phyloP scores from a whole-genome alignment of 1,284 basidiomycete species.

The Ganoderma leucocontextum region DNA sequence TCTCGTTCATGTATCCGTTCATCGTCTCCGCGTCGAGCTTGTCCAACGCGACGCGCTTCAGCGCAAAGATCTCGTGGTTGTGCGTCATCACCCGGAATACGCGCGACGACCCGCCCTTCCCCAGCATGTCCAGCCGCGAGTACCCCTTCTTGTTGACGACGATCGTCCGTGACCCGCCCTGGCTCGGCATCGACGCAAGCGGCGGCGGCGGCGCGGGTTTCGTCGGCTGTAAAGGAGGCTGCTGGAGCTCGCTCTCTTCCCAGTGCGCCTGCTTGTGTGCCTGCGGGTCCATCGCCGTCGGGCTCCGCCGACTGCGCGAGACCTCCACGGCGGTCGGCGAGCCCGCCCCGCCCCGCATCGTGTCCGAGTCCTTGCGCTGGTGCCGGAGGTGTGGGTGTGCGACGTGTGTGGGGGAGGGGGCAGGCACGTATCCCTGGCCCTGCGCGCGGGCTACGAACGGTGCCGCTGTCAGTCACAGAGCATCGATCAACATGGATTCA shows the following conservation, averaged over 20 bases:
- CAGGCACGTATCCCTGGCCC: conserved; percentile 31
- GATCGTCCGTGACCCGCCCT: conserved; percentile 3
- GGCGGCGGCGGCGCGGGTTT: conserved; percentile 1
- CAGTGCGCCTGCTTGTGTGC: conserved; percentile 35
- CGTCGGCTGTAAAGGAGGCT: conserved; percentile 17
- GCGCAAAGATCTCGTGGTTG: conserved; percentile 82
- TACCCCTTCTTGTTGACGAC: conserved; percentile 81
- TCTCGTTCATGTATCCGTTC: conserved; percentile 94
- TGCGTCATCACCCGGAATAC: conserved; percentile 89
- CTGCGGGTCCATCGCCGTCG: conserved; percentile 67
- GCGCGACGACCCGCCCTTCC: conserved; percentile 92
- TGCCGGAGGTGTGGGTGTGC: conserved; percentile 49
- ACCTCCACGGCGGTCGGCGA: conserved; percentile 52
- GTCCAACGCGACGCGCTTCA: conserved; percentile 90
- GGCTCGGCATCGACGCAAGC: background rate
- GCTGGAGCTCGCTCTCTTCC: conserved; percentile 23
- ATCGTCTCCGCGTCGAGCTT: conserved; percentile 88
- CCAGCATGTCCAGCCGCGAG: conserved; percentile 85
- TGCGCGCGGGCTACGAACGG: conserved; percentile 35
- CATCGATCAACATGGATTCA: background rate
- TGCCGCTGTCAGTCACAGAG: conserved; percentile 7
- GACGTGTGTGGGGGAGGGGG: conserved; percentile 45
- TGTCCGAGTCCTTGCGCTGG: conserved; percentile 77
- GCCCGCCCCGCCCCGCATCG: conserved; percentile 51
- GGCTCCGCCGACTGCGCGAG: conserved; percentile 60